Evolutionary conservation across 1,284 basidiomycete species (phyloP).

Genomic region (Flammula alnicola): DNA sequence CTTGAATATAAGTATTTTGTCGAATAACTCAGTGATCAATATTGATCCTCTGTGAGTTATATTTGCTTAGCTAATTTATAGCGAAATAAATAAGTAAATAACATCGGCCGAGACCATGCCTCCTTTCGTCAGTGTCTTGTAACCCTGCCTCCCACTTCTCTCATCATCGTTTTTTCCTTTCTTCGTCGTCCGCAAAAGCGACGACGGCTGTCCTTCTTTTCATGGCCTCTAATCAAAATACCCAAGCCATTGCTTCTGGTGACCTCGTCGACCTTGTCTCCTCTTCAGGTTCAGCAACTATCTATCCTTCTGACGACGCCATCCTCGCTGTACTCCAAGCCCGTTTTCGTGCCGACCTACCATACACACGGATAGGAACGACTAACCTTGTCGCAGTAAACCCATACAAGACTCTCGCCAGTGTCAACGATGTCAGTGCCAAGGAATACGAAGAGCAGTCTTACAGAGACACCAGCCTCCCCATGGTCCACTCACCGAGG

Average conservation of each 20-base stretch:
- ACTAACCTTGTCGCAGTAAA: slow-evolving; percentile 83
- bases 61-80: too few species aligned
- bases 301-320: slow-evolving; percentile 83
- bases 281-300: slow-evolving; percentile 66
- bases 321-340: slow-evolving; percentile 80
- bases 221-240: slow-evolving; percentile 46
- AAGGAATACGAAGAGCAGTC: slow-evolving; percentile 82
- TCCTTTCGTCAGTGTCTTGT: too few species aligned
- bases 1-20: too few species aligned
- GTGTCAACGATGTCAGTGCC: slow-evolving; percentile 80
- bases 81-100: too few species aligned
- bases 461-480: slow-evolving; percentile 74
- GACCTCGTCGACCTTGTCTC: slow-evolving; percentile 77
- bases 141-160: slow-evolving; percentile 4
- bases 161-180: slow-evolving; percentile 12
- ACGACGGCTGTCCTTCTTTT: slow-evolving; percentile 20
- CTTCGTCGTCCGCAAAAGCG: slow-evolving; percentile 23
- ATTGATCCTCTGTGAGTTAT: slow-evolving; percentile 2
- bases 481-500: slow-evolving; percentile 61
- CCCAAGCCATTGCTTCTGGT: slow-evolving; percentile 50
- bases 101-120: too few species aligned
- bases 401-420: slow-evolving; percentile 83
- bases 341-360: slow-evolving; percentile 84
- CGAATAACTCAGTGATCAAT: too few species aligned
- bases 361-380: slow-evolving; percentile 79